These are phyloP conservation scores for Canariomyces notabilis DNA, from an alignment of 2,329 filamentous ascomycete species.

Conservation along the genomic window DNA sequence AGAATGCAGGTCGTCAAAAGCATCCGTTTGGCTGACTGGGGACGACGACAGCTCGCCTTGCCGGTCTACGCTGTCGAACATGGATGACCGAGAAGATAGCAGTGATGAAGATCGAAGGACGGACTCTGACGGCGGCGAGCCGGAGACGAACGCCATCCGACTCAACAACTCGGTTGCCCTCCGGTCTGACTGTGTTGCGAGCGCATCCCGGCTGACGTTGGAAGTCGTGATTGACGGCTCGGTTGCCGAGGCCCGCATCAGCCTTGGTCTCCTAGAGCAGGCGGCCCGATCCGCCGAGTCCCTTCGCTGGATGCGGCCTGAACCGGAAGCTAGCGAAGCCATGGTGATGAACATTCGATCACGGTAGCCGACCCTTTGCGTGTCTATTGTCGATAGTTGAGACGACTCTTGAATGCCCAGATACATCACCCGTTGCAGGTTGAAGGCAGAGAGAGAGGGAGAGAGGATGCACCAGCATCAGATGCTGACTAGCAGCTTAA, in stretches of 20 bases:
- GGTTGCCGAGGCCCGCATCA: constrained; percentile 51
- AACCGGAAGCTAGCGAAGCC: constrained; percentile 35
- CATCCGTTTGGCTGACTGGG: constrained; percentile 26
- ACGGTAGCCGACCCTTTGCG: constrained; percentile 7
- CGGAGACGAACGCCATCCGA: constrained; percentile 47
- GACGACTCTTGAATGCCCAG: not conserved
- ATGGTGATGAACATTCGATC: constrained; percentile 23
- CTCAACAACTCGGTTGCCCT: constrained; percentile 52
- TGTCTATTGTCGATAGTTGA: constrained; percentile 5
- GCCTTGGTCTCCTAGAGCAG: constrained; percentile 44
- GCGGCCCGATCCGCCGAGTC: constrained; percentile 38
- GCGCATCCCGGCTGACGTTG: constrained; percentile 47
- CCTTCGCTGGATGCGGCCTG: constrained; percentile 33
- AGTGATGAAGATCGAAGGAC: constrained; percentile 30
- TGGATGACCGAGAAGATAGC: constrained; percentile 34
- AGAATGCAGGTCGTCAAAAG: constrained; percentile 27
- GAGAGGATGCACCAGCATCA: constrained; percentile 11
- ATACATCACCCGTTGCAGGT: not conserved
- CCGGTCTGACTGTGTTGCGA: constrained; percentile 45
- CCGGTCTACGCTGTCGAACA: constrained; percentile 30
- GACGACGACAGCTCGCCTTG: constrained; percentile 26
- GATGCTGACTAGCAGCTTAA: constrained; percentile 18
- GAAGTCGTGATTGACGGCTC: constrained; percentile 55
- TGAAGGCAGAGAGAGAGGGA: constrained; percentile 7
- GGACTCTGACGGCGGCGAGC: constrained; percentile 34